phyloP scores from a whole-genome alignment of 129 eudicot species.

The sunflower (Helianthus annuus) region DNA sequence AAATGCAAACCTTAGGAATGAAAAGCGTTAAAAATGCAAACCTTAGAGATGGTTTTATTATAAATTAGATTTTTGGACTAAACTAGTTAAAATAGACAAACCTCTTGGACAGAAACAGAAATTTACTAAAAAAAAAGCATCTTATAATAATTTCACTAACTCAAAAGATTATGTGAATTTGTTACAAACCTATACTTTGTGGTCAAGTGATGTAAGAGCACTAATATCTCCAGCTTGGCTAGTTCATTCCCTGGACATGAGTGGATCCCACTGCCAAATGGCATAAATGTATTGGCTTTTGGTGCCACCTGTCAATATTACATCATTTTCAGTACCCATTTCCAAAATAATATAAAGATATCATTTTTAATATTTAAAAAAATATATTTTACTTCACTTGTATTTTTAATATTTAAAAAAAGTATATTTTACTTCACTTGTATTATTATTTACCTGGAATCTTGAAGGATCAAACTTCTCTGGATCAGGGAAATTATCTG shows the following conservation, averaged over 20 bases:
- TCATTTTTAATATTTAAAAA: conserved; percentile 1
- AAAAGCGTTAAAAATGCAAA: too few relatives aligned
- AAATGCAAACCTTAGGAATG: too few relatives aligned
- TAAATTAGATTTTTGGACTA: too few relatives aligned
- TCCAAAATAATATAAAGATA: conserved; percentile 7
- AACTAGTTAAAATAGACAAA: too few relatives aligned
- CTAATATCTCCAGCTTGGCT: conserved; percentile 67
- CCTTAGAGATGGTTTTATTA: too few relatives aligned
- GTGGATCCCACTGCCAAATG: conserved; percentile 76
- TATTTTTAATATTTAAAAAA: conserved; percentile 5
- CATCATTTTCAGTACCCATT: conserved; percentile 12
- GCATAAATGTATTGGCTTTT: conserved; percentile 64
- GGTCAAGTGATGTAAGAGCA: conserved; percentile 60
- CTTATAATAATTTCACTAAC: too few relatives aligned
- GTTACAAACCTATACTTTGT: conserved; percentile 56
- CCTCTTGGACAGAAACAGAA: too few relatives aligned
- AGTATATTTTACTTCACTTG: not conserved
- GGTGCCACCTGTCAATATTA: conserved; percentile 50
- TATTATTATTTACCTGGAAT: conserved; percentile 50
- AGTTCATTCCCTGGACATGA: conserved; percentile 74
- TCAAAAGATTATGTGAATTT: not conserved
- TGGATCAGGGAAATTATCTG: conserved; percentile 51
- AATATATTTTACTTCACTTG: not conserved
- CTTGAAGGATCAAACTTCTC: conserved; percentile 57
- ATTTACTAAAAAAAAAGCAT: too few relatives aligned